Evolutionary conservation across 164 flowering plant species (phyloP).

Genomic region (Litsea cubeba): DNA sequence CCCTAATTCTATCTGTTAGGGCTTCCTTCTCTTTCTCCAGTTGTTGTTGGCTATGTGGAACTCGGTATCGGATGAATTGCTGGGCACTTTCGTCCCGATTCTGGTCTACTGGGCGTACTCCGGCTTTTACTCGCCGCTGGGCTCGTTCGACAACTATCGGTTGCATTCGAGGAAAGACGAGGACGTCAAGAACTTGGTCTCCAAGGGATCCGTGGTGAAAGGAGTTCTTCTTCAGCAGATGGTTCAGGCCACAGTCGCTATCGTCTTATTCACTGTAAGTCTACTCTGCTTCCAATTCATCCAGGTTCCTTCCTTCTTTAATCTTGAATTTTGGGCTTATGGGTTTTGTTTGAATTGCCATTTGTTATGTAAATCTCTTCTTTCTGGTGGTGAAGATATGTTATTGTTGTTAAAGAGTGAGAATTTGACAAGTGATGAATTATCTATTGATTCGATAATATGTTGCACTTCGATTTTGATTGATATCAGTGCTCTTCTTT

Average conservation of each 20-base stretch:
- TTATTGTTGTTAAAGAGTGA: too few relatives aligned
- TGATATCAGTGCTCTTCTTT: too few relatives aligned
- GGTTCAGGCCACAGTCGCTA: constrained; percentile 75
- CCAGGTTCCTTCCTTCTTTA: background rate
- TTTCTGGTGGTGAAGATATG: too few relatives aligned
- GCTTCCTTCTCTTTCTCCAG: background rate
- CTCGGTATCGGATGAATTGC: constrained; percentile 60
- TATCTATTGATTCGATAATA: too few relatives aligned
- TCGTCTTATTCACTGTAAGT: constrained; percentile 72
- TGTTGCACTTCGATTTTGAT: too few relatives aligned
- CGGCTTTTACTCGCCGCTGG: constrained; percentile 63
- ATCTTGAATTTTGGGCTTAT: too few relatives aligned
- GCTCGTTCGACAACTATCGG: constrained; percentile 56
- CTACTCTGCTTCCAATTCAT: too few relatives aligned
- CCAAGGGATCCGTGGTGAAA: constrained; percentile 64
- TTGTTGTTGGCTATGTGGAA: constrained; percentile 41
- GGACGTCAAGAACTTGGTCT: constrained; percentile 79
- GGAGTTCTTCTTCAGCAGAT: constrained; percentile 87
- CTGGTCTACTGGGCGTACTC: constrained; percentile 84
- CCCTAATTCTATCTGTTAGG: background rate
- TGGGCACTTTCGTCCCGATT: constrained; percentile 77
- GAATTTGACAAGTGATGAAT: too few relatives aligned
- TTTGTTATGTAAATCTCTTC: background rate
- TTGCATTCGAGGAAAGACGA: constrained; percentile 80
- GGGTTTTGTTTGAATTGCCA: too few relatives aligned